Base-by-base conservation (phyloP, 305 asterid species). In the Vinca major region DNA sequence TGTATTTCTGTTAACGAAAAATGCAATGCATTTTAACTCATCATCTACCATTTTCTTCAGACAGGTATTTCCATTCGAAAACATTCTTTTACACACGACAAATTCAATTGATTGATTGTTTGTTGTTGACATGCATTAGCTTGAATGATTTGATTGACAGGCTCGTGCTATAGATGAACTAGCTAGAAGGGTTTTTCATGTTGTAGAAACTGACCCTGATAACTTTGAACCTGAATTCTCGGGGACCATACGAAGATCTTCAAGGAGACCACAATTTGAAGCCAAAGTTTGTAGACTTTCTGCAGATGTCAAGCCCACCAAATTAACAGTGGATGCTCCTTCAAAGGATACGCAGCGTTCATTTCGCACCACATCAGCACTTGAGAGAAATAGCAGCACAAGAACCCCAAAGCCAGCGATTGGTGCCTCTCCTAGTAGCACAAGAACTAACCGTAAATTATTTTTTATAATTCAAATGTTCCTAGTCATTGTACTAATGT, bases 21-120 rank as follows among this genome's bases (percentile, higher is more conserved):
- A 92, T 51, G 97, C 98, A 4, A 90, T 92, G 97, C 82, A 82
- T 73, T 92, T 92, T 83, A 92, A 92, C 74, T 79, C 97, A 70
- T 74, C 97, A 0, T 53, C 80, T 65, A 86, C 95, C 26, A 58
- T 83, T 52, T 87, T 85, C 73, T 90, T 78, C 84, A 88, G 86
- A 81, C 91, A 85, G 92, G 97, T 88, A 74, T 10, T 10, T 21
- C 21, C 33, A 26, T 26, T 26, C 33, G 33, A 26, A 26, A 26
- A 26, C 33, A 26, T 26, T 26, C 33, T 26, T 26, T 26, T 26
- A 26, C 33, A 63, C 3, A 13, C 3, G 20, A 44, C 19, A 37
- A 43, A 12, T 2, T 12, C 7, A 45, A 6, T 6, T 16, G 47
- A 0, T 19, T 44, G 33, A 26, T 26, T 26, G 33, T 0, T 26